Base-by-base conservation (phyloP, 1,284 basidiomycete genomes). In the Sutorius eximius region DNA sequence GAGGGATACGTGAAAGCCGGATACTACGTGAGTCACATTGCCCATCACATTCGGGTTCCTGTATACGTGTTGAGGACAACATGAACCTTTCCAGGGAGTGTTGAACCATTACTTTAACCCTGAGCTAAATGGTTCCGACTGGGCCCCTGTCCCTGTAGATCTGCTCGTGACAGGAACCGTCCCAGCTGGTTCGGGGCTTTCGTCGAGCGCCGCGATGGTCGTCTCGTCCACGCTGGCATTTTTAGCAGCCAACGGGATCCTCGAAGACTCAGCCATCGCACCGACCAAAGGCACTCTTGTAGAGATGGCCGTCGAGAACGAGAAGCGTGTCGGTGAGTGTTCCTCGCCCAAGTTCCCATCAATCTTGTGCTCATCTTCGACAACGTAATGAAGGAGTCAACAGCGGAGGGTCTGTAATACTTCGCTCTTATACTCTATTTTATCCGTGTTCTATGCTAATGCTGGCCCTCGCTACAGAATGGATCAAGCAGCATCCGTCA, bases 1-100 rank as follows among this genome's bases (percentile, higher is more conserved):
- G 89, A 91, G 66, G 91, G 87, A 67, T 94, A 93, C 69, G 84
- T 93, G 64, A 93, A 93, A 68, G 91, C 89, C 13, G 85, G 86
- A 11, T 89, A 89, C 61, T 88, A 86, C 69, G 88, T 89, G 52
- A 53, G 70, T 66, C 20, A 8, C 0, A 33, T 15, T n/a, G 2
- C 22, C 36, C 45, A 3, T 46, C 32, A 20, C 5, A 18, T 38
- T n/a, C 13, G 32, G 32, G 32, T 18, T 20, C 11, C 6, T 13
- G 15, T 40, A 5, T 16, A 15, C 15, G 12, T 41, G 20, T 37
- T 44, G 48, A 49, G 32, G n/a, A 51, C 40, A 37, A 54, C 1
- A 32, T 46, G n/a, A 38, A 51, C 18, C 56, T 32, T 57, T 38
- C 32, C 34, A 90, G 87, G 91, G 91, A 11, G 87, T 93, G 27